Evolutionary conservation across 495 filamentous ascomycete genomes (phyloP).

Genomic region (Bacidia gigantensis): DNA sequence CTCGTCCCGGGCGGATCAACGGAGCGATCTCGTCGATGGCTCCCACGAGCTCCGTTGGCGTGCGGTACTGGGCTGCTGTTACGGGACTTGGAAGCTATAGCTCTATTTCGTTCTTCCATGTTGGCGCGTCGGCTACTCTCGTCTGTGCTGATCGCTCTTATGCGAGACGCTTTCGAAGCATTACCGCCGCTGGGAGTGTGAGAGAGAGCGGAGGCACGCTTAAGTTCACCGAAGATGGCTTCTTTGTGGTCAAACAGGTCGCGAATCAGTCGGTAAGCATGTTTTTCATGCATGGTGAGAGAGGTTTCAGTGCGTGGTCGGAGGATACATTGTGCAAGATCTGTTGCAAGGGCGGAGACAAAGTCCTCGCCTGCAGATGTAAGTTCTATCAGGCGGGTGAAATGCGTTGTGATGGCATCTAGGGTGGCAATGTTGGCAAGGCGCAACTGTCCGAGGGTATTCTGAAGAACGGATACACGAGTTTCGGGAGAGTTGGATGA

Average conservation of each 20-base stretch:
- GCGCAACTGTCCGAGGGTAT: slow-evolving; percentile 84
- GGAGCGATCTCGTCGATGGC: slow-evolving; percentile 64
- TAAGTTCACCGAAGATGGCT: slow-evolving; percentile 87
- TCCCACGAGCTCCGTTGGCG: slow-evolving; percentile 13
- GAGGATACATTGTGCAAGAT: slow-evolving; percentile 76
- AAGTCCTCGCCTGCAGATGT: slow-evolving; percentile 91
- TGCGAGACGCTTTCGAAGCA: slow-evolving; percentile 32
- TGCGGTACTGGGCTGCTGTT: slow-evolving; percentile 61
- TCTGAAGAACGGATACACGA: slow-evolving; percentile 85
- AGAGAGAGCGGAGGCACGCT: slow-evolving; percentile 66
- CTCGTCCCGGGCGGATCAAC: slow-evolving; percentile 59
- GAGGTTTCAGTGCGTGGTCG: slow-evolving; percentile 74
- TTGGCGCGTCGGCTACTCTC: slow-evolving; percentile 88
- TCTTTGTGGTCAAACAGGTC: slow-evolving; percentile 93
- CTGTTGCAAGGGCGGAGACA: slow-evolving; percentile 57
- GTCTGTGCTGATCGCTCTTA: slow-evolving; percentile 85
- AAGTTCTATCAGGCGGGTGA: slow-evolving; percentile 89
- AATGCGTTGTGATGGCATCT: slow-evolving; percentile 95
- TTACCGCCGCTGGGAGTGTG: slow-evolving; percentile 38
- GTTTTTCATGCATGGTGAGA: slow-evolving; percentile 88
- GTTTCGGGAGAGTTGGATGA: slow-evolving; percentile 55
- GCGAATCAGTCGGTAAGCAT: slow-evolving; percentile 79
- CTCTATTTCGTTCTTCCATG: slow-evolving; percentile 82
- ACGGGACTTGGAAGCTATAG: slow-evolving; percentile 62
- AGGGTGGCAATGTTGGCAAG: slow-evolving; percentile 97